Conservation (phyloP, 257 asterid genomes). For the Dorcoceras hygrometricum region DNA sequence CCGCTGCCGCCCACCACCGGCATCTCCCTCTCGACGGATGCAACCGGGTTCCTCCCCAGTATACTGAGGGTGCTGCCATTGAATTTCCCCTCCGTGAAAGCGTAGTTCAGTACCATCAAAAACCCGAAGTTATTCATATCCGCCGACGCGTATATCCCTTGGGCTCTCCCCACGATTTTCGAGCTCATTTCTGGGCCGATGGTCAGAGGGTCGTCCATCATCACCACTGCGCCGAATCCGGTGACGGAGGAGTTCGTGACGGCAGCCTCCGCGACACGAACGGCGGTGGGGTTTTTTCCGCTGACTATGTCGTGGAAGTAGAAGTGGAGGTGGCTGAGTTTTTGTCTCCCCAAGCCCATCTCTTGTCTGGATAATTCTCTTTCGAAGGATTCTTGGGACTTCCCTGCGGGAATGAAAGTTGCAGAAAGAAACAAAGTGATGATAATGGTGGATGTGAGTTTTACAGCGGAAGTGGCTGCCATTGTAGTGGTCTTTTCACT, state of each 20-base stretch:
- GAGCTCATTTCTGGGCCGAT: slow-evolving; percentile 30
- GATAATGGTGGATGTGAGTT: slow-evolving; percentile 24
- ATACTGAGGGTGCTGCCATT: slow-evolving; percentile 46
- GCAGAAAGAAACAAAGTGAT: slow-evolving; percentile 7
- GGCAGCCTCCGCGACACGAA: slow-evolving; percentile 30
- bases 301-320: slow-evolving; percentile 49
- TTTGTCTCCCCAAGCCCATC: slow-evolving; percentile 31
- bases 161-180: slow-evolving; percentile 39
- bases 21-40: slow-evolving; percentile 42
- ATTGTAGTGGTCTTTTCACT: neutral
- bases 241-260: slow-evolving; percentile 37
- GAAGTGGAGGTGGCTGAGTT: slow-evolving; percentile 47
- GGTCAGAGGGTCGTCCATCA: slow-evolving; percentile 47
- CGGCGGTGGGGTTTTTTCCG: slow-evolving; percentile 37
- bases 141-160: slow-evolving; percentile 41
- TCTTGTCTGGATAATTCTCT: slow-evolving; percentile 12
- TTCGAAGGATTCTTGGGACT: slow-evolving; percentile 19
- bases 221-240: slow-evolving; percentile 33
- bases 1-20: slow-evolving; percentile 53
- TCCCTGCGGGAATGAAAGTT: neutral
- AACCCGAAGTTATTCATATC: slow-evolving; percentile 29
- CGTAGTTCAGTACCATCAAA: slow-evolving; percentile 39
- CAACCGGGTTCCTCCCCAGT: slow-evolving; percentile 40
- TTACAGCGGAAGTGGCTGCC: neutral
- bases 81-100: slow-evolving; percentile 37